Conservation (phyloP, 768 basidiomycete genomes). For the Candolleomyces eurysporus region DNA sequence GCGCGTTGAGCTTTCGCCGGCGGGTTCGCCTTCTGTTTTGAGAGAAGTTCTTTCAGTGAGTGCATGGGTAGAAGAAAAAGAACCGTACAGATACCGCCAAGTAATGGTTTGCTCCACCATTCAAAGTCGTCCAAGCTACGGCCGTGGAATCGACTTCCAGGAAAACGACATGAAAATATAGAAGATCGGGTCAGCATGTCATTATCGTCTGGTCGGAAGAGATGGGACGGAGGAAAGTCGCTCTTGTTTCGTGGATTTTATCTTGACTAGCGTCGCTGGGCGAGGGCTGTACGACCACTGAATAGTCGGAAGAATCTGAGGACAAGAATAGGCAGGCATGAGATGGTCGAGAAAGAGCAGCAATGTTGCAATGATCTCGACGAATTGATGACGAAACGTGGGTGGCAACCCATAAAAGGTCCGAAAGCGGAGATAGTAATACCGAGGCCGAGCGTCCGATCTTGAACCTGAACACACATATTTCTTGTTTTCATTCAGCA, state of each 20-base stretch:
- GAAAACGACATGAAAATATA: too few relatives aligned
- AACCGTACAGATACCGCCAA: too few relatives aligned
- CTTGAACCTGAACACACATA: not conserved
- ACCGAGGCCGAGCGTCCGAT: not conserved
- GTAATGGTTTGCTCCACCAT: too few relatives aligned
- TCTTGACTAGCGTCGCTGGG: not conserved
- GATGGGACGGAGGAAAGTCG: slow-evolving; percentile 1
- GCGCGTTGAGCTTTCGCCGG: not conserved
- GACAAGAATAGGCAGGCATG: not conserved
- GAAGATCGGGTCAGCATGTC: too few relatives aligned
- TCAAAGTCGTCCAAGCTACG: too few relatives aligned
- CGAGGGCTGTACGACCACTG: not conserved
- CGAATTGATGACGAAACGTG: too few relatives aligned
- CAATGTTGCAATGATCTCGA: too few relatives aligned
- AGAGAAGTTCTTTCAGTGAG: not conserved
- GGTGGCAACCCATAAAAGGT: too few relatives aligned
- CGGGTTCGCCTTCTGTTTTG: not conserved
- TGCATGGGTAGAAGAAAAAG: too few relatives aligned
- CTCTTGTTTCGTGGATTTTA: not conserved
- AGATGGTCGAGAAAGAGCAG: not conserved
- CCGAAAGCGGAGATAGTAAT: too few relatives aligned
- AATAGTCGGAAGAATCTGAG: not conserved
- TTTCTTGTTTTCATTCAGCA: too few relatives aligned
- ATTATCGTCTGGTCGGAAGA: not conserved
- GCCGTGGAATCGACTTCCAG: too few relatives aligned